phyloP scores from a whole-genome alignment of 805 yeast species.

The Clavispora vitiphila region DNA sequence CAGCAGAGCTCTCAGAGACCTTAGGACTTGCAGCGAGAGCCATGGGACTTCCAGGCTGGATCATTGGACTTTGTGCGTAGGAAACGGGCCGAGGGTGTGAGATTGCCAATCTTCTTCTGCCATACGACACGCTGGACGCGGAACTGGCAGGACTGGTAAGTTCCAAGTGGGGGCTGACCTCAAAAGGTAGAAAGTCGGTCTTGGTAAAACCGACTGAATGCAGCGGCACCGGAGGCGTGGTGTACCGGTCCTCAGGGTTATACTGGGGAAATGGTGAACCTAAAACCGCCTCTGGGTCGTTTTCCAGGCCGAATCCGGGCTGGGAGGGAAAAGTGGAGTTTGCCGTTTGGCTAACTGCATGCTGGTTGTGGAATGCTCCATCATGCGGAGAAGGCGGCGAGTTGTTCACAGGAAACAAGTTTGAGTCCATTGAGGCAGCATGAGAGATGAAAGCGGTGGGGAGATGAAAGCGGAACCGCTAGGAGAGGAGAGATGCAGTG shows the following conservation, averaged over 20 bases:
- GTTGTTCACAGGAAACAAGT: neutral
- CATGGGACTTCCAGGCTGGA: neutral
- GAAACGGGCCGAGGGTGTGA: neutral
- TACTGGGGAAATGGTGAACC: neutral
- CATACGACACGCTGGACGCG: neutral
- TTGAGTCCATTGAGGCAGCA: conserved; percentile 1
- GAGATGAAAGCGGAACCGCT: neutral
- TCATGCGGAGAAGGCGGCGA: neutral
- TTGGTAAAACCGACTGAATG: neutral
- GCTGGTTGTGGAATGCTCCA: neutral
- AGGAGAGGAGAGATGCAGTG: too few species aligned
- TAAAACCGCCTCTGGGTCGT: neutral
- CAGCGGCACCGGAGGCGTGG: neutral
- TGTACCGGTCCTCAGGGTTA: neutral
- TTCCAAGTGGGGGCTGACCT: neutral
- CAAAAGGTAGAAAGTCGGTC: neutral
- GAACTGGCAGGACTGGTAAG: neutral
- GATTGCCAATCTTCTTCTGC: neutral
- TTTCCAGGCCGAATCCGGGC: neutral
- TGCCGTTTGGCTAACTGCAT: neutral
- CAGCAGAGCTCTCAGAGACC: too few species aligned
- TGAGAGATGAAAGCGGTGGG: neutral
- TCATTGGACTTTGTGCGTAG: neutral
- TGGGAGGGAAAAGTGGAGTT: neutral
- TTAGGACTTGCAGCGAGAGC: neutral